Evolutionary conservation across 257 asterid genomes (phyloP), one percentile per base, ranked within the genome.

Genomic region (Plectranthus barbatus): DNA sequence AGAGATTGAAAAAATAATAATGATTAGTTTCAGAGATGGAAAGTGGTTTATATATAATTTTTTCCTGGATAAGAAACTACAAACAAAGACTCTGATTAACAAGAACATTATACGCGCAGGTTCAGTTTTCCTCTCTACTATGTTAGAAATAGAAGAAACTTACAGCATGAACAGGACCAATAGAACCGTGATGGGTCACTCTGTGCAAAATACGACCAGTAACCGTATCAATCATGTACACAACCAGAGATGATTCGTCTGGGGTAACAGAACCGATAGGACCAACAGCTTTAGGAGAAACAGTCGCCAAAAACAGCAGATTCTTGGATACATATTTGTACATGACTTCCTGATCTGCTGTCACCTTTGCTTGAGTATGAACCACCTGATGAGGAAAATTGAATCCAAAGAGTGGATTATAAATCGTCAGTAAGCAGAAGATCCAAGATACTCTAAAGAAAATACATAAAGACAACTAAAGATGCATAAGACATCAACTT

Each of bases 331-430:
- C 64, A 65, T 87, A 90, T 79, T 93, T 93, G 83, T 90, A 93
- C 90, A 85, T 83, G 59, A 90, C 97, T 75, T 93, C 96, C 79
- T 89, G 96, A 71, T 93, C 99, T 41, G 84, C 65, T 14, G 86
- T 79, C 74, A 93, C 91, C 75, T 90, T 93, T 59, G 99, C 86
- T 76, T 93, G 99, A 56, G 99, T 93, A 72, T 90, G 97, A 82
- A 93, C 97, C 34, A 83, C 94, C 99, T 93, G 80, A 49, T 67
- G 61, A 71, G 49, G 67, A 76, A 23, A 62, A 61, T 62, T 52
- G 44, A 54, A 48, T 17, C 58, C 31, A 56, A 9, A 23, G 33
- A 60, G 66, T 46, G 23, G 59, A 56, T 17, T 33, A 46, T 23
- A 45, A 39, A 39, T 74, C 64, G 48, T 39, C 59, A 74, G 60